Base-by-base conservation (phyloP, 192 early-diverging fungal species). In the Spizellomyces sp. region DNA sequence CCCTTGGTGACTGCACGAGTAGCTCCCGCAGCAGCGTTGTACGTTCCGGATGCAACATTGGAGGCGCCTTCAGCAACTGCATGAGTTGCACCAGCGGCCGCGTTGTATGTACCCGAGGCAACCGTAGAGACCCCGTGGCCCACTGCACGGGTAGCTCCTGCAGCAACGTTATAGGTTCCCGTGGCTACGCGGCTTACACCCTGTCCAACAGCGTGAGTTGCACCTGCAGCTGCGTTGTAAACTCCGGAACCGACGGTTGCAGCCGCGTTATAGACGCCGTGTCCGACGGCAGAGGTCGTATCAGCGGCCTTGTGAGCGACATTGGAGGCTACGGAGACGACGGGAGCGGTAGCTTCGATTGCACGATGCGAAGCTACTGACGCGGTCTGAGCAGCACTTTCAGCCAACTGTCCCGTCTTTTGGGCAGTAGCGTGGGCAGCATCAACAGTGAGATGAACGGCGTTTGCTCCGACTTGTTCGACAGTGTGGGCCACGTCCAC, bases 1-100 rank as follows among this genome's bases (percentile, higher is more conserved):
- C 12, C 17, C 42, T 10, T 8, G 47, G 5, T 55, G 5, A 45
- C 47, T 19, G 21, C 8, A 19, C 58, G 57, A 17, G 57, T 58
- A 61, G 55, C 58, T 4, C 8, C 50, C 4, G 50, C 48, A 47
- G 42, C 65, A 47, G 65, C 48, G 50, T 56, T 55, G 3, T 36
- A 45, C 9, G 21, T 22, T 10, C 15, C 62, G 1, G 65, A 48
- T 9, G 42, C 67, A 61, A 41, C 67, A 46, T 69, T 69, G 67
- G 67, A 21, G 21, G 67, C 45, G 5, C 43, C 21, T 43, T 59
- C 36, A 45, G 12, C 43, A n/a, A 61, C 47, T 55, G 55, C 15
- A 45, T 46, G 27, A 61, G 57, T 17, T n/a, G 36, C 58, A 10
- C 17, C 41, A 41, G 45, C 54, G 41, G 46, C 58, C 4, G 67